Evolutionary conservation across 2,329 filamentous ascomycete species (phyloP), one percentile per base, ranked within the genome.

Genomic region (Leptodontidium sp.): DNA sequence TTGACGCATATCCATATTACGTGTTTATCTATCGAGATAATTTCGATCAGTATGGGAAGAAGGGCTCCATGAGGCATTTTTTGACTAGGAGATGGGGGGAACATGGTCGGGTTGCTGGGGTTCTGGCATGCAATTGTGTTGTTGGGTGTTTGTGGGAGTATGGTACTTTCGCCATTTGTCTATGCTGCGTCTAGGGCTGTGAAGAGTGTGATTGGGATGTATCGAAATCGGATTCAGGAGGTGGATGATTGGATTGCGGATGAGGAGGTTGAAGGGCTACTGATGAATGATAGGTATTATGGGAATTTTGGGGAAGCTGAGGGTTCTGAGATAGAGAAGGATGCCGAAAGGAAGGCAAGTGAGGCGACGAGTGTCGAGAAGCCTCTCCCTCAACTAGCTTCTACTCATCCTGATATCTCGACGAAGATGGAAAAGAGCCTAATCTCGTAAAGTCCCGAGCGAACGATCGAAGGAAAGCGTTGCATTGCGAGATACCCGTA

Each of bases 11-110:
- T 61, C 70, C 71, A 2, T 72, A 65, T 64, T 74, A 72, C 61
- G 59, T 68, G 55, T 74, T 73, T 68, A 65, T 74, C 59, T 73
- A 71, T 57, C 59, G 55, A 29, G 57, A 72, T 38, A 63, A 74
- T 43, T 72, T 72, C 47, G 71, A 74, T 64, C 55, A 72, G 58
- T 72, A 69, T 65, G 72, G 71, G 14, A 70, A 65, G 63, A 73
- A 69, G 9, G 71, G 71, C 15, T 71, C 59, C 21, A 68, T 72
- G 55, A 67, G 69, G 38, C 69, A 71, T 52, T 64, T 70, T 45
- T 45, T 71, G n/a, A 62, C 66, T 50, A 69, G 32, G 45, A 68
- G 72, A 64, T 71, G 68, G 65, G 61, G 61, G 26, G 9, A 73
- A 66, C 17, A 52, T 68, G 49, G 62, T 67, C 11, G 58, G 62